Percentiles rank a stretch among this genome's conserved stretches.
Conservation (phyloP, 441 rosid species). For the Syzygium syzygioides region DNA sequence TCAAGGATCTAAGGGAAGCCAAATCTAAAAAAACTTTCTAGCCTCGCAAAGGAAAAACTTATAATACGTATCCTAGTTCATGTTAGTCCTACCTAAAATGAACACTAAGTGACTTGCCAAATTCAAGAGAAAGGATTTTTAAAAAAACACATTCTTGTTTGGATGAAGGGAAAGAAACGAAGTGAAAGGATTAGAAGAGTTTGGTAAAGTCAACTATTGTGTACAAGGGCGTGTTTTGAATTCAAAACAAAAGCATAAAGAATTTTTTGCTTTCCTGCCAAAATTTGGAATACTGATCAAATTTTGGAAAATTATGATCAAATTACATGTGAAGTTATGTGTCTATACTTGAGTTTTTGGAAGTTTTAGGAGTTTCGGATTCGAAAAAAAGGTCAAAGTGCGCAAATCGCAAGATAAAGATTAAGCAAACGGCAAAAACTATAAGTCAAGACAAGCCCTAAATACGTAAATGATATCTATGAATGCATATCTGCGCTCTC, state of each 20-base stretch:
- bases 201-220: not conserved
- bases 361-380: not conserved
- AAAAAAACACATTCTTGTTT: not conserved
- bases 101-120: not conserved
- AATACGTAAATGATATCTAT: not conserved
- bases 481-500: not conserved
- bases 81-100: not conserved
- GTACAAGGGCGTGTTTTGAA: not conserved
- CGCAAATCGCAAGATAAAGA: not conserved
- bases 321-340: not conserved
- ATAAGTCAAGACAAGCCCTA: not conserved
- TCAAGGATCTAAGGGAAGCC: no score
- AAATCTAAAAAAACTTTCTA: not conserved
- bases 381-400: not conserved
- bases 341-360: not conserved
- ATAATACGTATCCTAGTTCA: not conserved
- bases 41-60: not conserved
- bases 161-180: not conserved
- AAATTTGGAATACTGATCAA: not conserved
- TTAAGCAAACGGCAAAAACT: not conserved
- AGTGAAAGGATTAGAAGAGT: not conserved
- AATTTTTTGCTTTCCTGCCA: not conserved
- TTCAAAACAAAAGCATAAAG: not conserved
- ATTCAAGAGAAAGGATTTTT: not conserved
- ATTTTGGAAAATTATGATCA: not conserved